phyloP scores from a whole-genome alignment of 2,329 filamentous ascomycete species.

The Blastomyces gilchristii region DNA sequence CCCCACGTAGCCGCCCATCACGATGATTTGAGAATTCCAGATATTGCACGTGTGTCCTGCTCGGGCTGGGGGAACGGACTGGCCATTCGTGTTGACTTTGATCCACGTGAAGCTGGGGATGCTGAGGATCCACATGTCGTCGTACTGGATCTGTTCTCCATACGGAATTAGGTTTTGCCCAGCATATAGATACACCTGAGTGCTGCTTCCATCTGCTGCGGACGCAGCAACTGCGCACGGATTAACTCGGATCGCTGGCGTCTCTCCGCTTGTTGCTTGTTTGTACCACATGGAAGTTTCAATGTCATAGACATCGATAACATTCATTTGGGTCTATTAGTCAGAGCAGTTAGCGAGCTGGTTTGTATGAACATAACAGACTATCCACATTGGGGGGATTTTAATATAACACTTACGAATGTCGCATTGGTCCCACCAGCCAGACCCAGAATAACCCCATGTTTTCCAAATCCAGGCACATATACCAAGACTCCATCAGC shows the following conservation, averaged over 20 bases:
- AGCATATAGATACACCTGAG: constrained; percentile 69
- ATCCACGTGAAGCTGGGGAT: constrained; percentile 76
- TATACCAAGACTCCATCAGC: constrained; percentile 65
- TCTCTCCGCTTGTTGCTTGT: constrained; percentile 53
- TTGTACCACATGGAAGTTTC: constrained; percentile 61
- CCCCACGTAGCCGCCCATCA: constrained; percentile 61
- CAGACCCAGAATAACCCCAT: constrained; percentile 67
- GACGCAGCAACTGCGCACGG: constrained; percentile 64
- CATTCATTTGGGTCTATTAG: constrained; percentile 52
- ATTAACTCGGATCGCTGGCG: constrained; percentile 51
- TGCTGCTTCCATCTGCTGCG: constrained; percentile 61
- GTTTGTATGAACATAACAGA: neutral
- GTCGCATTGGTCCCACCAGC: constrained; percentile 61
- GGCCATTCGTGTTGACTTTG: constrained; percentile 45
- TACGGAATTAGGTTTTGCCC: constrained; percentile 62
- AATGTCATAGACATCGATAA: constrained; percentile 72
- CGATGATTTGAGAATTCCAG: constrained; percentile 72
- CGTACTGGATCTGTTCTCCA: constrained; percentile 50
- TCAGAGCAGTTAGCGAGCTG: neutral
- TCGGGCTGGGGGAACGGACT: constrained; percentile 46
- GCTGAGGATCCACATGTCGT: constrained; percentile 70
- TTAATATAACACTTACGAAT: constrained; percentile 43
- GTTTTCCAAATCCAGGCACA: constrained; percentile 62
- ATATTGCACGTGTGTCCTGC: constrained; percentile 66
- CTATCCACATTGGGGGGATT: neutral